These are phyloP conservation scores for Xylariales sp. DNA, from an alignment of 2,329 filamentous ascomycete genomes.

Conservation along the genomic window DNA sequence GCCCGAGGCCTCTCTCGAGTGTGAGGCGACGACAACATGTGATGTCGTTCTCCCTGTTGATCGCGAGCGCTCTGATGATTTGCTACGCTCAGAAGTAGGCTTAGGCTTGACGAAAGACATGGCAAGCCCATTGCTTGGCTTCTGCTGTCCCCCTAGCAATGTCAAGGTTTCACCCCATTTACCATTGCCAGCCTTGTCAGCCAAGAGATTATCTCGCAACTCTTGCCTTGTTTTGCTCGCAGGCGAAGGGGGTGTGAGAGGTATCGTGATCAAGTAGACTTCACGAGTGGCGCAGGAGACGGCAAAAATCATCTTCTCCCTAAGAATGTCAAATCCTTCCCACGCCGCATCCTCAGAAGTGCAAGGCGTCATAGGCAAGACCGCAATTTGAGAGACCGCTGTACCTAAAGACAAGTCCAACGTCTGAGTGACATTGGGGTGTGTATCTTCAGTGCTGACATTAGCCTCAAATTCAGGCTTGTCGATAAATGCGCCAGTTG, in stretches of 20 bases:
- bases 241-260: slow-evolving; percentile 57
- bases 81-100: slow-evolving; percentile 23
- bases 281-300: slow-evolving; percentile 55
- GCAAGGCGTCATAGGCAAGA: slow-evolving; percentile 47
- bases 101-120: slow-evolving; percentile 46
- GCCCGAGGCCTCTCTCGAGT: slow-evolving; percentile 56
- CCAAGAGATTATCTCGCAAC: slow-evolving; percentile 44
- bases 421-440: slow-evolving; percentile 53
- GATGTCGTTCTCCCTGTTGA: slow-evolving; percentile 20
- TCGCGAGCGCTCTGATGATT: slow-evolving; percentile 32
- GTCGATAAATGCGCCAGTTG: slow-evolving; percentile 36
- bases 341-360: slow-evolving; percentile 43
- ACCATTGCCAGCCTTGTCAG: slow-evolving; percentile 53
- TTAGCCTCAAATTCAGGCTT: slow-evolving; percentile 55
- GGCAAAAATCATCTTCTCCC: slow-evolving; percentile 56
- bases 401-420: slow-evolving; percentile 57
- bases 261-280: slow-evolving; percentile 53
- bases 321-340: slow-evolving; percentile 44
- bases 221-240: slow-evolving; percentile 53
- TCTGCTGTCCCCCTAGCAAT: slow-evolving; percentile 48
- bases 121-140: slow-evolving; percentile 49
- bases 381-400: slow-evolving; percentile 50
- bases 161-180: slow-evolving; percentile 60
- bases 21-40: slow-evolving; percentile 54
- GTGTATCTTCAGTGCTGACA: slow-evolving; percentile 41